phyloP scores from a whole-genome alignment of 2,329 filamentous ascomycete species.

The Alternaria sp. region DNA sequence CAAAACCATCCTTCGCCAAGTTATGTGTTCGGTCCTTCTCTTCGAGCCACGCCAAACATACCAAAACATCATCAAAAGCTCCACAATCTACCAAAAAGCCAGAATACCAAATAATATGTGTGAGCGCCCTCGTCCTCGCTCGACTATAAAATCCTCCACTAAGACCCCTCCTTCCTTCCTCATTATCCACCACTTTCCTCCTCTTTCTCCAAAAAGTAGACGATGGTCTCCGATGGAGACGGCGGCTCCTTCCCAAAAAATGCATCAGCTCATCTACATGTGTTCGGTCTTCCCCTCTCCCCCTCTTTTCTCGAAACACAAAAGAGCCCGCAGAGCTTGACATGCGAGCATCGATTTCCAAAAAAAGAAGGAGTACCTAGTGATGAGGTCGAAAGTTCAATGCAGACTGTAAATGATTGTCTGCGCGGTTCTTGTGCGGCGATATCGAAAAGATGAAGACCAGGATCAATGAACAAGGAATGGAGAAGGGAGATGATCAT shows the following conservation, averaged over 20 bases:
- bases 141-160: not conserved
- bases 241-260: not conserved
- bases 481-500: not conserved
- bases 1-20: too few species aligned
- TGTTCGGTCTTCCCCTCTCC: not conserved
- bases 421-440: not conserved
- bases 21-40: not conserved
- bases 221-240: too few species aligned
- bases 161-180: accelerated
- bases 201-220: not conserved
- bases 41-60: not conserved
- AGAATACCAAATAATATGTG: too few species aligned
- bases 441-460: not conserved
- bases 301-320: not conserved
- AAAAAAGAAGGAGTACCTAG: not conserved
- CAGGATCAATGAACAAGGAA: too few species aligned
- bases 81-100: too few species aligned
- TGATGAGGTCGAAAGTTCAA: too few species aligned
- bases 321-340: not conserved
- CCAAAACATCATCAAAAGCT: not conserved
- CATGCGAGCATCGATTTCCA: not conserved
- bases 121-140: not conserved
- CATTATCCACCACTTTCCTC: not conserved
- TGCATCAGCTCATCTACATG: not conserved
- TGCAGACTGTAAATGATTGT: not conserved